Percentiles rank a stretch among this genome's conserved stretches.
These are phyloP conservation scores for Blastobotrys parvus DNA, from an alignment of 805 yeast genomes.

Conservation along the genomic window DNA sequence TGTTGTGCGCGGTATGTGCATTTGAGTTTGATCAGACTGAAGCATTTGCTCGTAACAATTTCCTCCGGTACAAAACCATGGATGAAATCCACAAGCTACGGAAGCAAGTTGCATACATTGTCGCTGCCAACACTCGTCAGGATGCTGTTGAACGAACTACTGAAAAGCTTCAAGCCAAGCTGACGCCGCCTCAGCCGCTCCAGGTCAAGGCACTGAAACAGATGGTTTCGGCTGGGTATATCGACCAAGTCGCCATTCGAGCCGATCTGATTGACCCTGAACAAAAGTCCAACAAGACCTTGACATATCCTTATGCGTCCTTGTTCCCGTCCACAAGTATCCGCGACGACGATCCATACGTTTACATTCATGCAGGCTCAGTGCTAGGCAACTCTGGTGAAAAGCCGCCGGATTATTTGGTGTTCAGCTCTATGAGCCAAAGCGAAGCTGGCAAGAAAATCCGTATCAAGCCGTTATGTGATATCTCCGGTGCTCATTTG, in stretches of 20 bases:
- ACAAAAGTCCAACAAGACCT: slow-evolving; percentile 46
- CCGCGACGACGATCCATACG: slow-evolving; percentile 43
- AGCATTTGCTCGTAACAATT: slow-evolving; percentile 50
- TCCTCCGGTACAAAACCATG: slow-evolving; percentile 71
- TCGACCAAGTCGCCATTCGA: slow-evolving; percentile 83
- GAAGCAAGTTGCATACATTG: slow-evolving; percentile 68
- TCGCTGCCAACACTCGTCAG: slow-evolving; percentile 42
- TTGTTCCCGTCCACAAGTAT: slow-evolving; percentile 34
- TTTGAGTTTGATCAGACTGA: slow-evolving; percentile 50
- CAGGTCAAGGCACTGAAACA: slow-evolving; percentile 81
- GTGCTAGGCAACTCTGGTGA: slow-evolving; percentile 52
- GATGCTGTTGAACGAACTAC: slow-evolving; percentile 33
- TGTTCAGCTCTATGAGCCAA: slow-evolving; percentile 58
- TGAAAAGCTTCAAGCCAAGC: slow-evolving; percentile 42
- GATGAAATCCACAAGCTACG: slow-evolving; percentile 78
- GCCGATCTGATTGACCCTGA: slow-evolving; percentile 63
- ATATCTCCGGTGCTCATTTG: slow-evolving; percentile 63
- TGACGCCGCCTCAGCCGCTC: slow-evolving; percentile 56
- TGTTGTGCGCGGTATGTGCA: slow-evolving; percentile 81
- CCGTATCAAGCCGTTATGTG: slow-evolving; percentile 62
- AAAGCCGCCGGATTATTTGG: slow-evolving; percentile 70
- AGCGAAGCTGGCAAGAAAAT: slow-evolving; percentile 40
- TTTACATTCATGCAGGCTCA: slow-evolving; percentile 76
- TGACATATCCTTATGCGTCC: slow-evolving; percentile 47
- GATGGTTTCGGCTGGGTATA: slow-evolving; percentile 85